Evolutionary conservation across 169 alveolate genomes (phyloP).

Genomic region (Plasmodium fragile): DNA sequence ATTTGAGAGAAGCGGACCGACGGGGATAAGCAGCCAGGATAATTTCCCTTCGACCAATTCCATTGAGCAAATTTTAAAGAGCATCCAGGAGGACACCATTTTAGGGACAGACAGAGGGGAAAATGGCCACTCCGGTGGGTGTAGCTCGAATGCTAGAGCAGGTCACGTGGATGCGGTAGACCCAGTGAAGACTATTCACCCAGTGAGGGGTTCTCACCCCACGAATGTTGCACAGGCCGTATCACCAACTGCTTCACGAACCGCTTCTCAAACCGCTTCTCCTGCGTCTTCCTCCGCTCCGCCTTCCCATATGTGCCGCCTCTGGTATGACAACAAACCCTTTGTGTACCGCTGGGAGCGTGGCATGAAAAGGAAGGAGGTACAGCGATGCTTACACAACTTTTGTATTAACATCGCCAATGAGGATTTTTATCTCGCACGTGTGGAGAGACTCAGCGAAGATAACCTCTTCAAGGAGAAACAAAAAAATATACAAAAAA

Average conservation of each 20-base stretch:
- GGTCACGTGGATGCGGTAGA: background rate
- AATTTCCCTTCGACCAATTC: background rate
- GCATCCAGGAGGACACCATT: slow-evolving; percentile 9
- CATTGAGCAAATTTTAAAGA: slow-evolving; percentile 17
- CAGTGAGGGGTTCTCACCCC: background rate
- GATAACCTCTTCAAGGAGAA: slow-evolving; percentile 17
- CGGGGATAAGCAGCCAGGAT: background rate
- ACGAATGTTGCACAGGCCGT: background rate
- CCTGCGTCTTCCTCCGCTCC: background rate
- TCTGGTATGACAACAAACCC: background rate
- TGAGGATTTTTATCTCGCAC: slow-evolving; percentile 22
- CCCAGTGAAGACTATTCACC: background rate
- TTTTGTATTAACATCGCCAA: slow-evolving; percentile 32
- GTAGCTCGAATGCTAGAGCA: background rate
- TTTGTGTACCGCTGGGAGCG: slow-evolving; percentile 5
- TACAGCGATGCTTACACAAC: slow-evolving; percentile 6
- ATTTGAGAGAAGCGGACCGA: background rate
- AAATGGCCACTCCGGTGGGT: background rate
- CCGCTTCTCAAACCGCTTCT: background rate
- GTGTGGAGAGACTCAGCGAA: slow-evolving; percentile 7
- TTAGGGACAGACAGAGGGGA: background rate
- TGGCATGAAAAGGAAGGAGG: background rate
- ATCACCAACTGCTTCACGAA: too few species aligned
- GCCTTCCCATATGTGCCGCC: background rate
- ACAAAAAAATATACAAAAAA: background rate